Evolutionary conservation across 495 filamentous ascomycete species (phyloP).

Genomic region (Neurospora sp.): DNA sequence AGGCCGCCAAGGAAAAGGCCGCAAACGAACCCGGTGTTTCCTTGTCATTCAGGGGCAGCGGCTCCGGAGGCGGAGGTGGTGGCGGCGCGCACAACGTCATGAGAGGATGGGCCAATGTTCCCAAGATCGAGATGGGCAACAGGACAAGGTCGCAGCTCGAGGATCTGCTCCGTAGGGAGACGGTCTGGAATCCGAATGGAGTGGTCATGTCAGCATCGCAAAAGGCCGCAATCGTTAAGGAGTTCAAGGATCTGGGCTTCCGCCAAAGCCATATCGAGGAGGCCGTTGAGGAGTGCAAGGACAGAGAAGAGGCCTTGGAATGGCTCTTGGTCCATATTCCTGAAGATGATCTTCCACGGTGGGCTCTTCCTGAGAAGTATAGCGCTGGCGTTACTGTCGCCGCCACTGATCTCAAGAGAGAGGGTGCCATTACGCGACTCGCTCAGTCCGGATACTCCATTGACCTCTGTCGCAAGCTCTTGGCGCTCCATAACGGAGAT

Average conservation of each 20-base stretch:
- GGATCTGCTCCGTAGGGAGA: slow-evolving; percentile 59
- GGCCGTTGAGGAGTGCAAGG: slow-evolving; percentile 76
- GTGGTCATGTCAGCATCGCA: slow-evolving; percentile 51
- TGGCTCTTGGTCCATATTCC: slow-evolving; percentile 96
- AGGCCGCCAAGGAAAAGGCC: slow-evolving; percentile 53
- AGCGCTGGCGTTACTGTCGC: slow-evolving; percentile 78
- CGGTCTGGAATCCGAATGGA: slow-evolving; percentile 76
- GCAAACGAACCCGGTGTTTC: slow-evolving; percentile 42
- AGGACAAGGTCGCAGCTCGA: slow-evolving; percentile 70
- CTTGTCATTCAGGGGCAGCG: slow-evolving; percentile 28
- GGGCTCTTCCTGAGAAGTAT: slow-evolving; percentile 86
- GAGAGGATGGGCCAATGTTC: slow-evolving; percentile 74
- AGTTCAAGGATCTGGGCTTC: slow-evolving; percentile 69
- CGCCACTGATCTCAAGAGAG: slow-evolving; percentile 64
- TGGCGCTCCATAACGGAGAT: slow-evolving; percentile 57
- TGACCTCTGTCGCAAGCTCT: slow-evolving; percentile 67
- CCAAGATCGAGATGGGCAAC: slow-evolving; percentile 86
- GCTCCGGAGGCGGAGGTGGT: slow-evolving; percentile 9
- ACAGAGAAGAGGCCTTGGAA: slow-evolving; percentile 79
- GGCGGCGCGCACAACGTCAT: slow-evolving; percentile 24
- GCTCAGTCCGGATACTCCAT: slow-evolving; percentile 70
- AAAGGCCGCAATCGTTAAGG: slow-evolving; percentile 53
- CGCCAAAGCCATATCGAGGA: slow-evolving; percentile 81
- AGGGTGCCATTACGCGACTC: slow-evolving; percentile 73
- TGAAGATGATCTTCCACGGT: slow-evolving; percentile 84